These are phyloP conservation scores for Sphaerulina musiva DNA, from an alignment of 2,329 filamentous ascomycete genomes.

Conservation along the genomic window DNA sequence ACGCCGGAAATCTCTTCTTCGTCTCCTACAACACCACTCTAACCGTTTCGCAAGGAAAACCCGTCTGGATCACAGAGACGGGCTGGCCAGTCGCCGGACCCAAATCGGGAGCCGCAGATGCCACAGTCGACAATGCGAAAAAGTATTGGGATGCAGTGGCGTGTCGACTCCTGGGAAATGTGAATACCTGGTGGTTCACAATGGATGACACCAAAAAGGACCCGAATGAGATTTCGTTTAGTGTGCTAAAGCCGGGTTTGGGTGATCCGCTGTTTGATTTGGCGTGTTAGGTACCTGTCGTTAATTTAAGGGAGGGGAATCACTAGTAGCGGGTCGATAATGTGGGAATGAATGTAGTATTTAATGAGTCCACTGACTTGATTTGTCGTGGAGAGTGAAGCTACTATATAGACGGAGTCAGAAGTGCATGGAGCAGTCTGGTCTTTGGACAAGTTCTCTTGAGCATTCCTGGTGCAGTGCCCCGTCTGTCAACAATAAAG, in stretches of 20 bases:
- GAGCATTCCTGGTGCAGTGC: too few relatives aligned
- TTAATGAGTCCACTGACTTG: too few relatives aligned
- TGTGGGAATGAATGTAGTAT: too few relatives aligned
- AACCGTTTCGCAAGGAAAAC: constrained; percentile 57
- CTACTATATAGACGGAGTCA: too few relatives aligned
- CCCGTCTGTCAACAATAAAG: too few relatives aligned
- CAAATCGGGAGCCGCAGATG: constrained; percentile 54
- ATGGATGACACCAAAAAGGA: constrained; percentile 4
- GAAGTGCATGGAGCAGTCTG: too few relatives aligned
- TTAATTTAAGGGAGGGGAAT: too few relatives aligned
- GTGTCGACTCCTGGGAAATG: constrained; percentile 59
- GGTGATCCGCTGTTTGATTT: constrained; percentile 19
- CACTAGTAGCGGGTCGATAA: too few relatives aligned
- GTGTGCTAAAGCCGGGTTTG: constrained; percentile 35
- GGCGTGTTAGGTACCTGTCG: too few relatives aligned
- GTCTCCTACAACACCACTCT: constrained; percentile 56
- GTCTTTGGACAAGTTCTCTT: too few relatives aligned
- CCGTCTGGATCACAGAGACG: constrained; percentile 81
- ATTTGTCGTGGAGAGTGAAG: too few relatives aligned
- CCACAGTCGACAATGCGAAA: constrained; percentile 62
- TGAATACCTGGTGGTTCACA: constrained; percentile 59
- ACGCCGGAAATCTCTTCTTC: constrained; percentile 61
- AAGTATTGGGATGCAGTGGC: constrained; percentile 74
- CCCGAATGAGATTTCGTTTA: constrained; percentile 14
- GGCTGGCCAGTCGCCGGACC: constrained; percentile 73